Percentiles rank a stretch among this genome's conserved stretches.
Evolutionary conservation across 1,284 basidiomycete species (phyloP).

Genomic region (Wallemia ichthyophaga): DNA sequence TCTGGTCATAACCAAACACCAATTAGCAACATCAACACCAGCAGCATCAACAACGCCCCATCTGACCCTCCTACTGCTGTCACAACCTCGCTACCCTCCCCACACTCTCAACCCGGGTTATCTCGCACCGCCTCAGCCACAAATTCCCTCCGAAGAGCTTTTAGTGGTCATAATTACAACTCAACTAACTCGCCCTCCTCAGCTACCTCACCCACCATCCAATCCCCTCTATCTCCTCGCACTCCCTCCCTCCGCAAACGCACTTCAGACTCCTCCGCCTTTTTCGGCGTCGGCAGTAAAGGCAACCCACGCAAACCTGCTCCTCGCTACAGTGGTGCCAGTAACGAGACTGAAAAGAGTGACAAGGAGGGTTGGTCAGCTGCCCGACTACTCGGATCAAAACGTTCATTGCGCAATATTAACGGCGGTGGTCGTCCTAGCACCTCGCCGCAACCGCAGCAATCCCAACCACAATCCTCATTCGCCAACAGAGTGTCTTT

Average conservation of each 20-base stretch:
- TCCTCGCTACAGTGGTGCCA: background rate
- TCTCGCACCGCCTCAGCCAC: background rate
- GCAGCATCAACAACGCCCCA: background rate
- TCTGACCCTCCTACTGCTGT: no score
- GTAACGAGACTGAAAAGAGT: conserved; percentile 1
- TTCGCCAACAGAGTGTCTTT: no score
- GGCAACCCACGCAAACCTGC: background rate
- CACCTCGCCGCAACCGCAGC: no score
- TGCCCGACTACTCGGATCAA: conserved; percentile 6
- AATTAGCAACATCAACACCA: no score
- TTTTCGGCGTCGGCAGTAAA: background rate
- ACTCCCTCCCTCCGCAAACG: background rate
- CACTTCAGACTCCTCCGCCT: background rate
- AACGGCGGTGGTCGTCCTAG: background rate
- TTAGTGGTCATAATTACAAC: background rate
- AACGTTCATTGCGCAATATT: conserved; percentile 3
- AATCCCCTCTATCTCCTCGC: no score
- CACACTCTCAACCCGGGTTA: background rate
- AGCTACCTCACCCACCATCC: background rate
- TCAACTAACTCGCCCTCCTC: no score
- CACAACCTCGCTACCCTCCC: no score
- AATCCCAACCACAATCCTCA: no score
- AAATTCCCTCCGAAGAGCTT: background rate
- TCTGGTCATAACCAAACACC: no score
- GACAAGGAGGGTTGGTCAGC: conserved; percentile 4